Evolutionary conservation across 768 basidiomycete genomes (phyloP).

Genomic region (Exsudoporus frostii): DNA sequence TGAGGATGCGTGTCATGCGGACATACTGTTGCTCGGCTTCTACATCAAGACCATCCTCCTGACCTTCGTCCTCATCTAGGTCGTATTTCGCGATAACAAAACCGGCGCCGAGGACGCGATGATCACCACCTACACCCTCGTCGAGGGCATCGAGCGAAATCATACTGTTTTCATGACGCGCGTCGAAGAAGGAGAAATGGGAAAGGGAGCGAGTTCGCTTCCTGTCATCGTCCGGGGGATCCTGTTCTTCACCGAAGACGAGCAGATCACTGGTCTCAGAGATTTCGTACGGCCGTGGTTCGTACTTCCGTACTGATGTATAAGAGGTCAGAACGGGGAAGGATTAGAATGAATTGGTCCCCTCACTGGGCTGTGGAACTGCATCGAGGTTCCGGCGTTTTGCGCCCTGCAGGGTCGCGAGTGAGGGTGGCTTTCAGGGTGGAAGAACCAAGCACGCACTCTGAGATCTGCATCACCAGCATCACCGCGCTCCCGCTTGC

Average conservation of each 20-base stretch:
- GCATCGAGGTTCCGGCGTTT: constrained; percentile 31
- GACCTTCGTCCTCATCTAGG: constrained; percentile 60
- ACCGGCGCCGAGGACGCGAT: constrained; percentile 55
- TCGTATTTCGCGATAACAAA: constrained; percentile 43
- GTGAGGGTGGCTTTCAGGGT: neutral
- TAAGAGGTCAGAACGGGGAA: neutral
- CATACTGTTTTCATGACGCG: constrained; percentile 41
- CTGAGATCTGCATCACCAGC: constrained; percentile 6
- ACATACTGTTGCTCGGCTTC: constrained; percentile 39
- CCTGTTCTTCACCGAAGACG: constrained; percentile 42
- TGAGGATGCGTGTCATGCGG: constrained; percentile 44
- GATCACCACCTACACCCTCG: constrained; percentile 38
- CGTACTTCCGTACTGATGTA: constrained; percentile 39
- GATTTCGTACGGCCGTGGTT: constrained; percentile 29
- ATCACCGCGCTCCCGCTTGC: constrained; percentile 26
- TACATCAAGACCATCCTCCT: constrained; percentile 47
- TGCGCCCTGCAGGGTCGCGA: constrained; percentile 3
- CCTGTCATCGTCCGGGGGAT: constrained; percentile 31
- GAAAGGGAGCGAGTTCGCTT: constrained; percentile 59
- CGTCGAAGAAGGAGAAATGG: constrained; percentile 62
- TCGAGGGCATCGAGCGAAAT: constrained; percentile 49
- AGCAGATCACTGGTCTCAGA: constrained; percentile 36
- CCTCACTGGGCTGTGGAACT: constrained; percentile 14
- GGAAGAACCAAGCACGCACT: constrained; percentile 11
- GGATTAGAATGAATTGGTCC: neutral